Conservation (phyloP, 305 asterid species). For the Fraxinus paxiana region DNA sequence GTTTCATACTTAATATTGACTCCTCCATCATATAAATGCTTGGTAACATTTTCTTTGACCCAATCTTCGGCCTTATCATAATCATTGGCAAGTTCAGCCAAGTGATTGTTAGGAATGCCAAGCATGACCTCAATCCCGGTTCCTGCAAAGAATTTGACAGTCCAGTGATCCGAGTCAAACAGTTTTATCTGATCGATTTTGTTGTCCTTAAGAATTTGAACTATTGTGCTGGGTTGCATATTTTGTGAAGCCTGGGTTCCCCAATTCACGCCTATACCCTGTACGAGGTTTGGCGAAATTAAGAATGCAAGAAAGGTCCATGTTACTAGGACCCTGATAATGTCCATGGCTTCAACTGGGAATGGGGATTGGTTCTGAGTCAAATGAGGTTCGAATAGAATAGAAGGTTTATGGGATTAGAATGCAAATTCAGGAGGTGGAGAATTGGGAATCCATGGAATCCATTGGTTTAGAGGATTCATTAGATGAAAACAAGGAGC, state of each 20-base stretch:
- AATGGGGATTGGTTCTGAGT: neutral
- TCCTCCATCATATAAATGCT: constrained; percentile 50
- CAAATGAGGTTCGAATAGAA: neutral
- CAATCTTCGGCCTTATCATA: constrained; percentile 50
- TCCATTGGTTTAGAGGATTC: neutral
- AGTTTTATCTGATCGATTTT: constrained; percentile 53
- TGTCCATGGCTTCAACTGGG: neutral
- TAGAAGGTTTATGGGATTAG: neutral
- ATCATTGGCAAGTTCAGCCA: constrained; percentile 33
- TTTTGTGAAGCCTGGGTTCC: constrained; percentile 70
- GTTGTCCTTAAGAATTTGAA: constrained; percentile 70
- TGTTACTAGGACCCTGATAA: constrained; percentile 22
- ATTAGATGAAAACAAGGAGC: neutral
- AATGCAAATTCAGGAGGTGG: neutral
- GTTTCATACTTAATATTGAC: constrained; percentile 53
- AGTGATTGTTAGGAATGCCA: constrained; percentile 65
- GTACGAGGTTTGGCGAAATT: constrained; percentile 8
- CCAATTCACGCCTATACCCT: constrained; percentile 77
- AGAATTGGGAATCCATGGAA: neutral
- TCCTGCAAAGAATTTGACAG: constrained; percentile 51
- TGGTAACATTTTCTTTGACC: constrained; percentile 55
- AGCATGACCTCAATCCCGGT: constrained; percentile 77
- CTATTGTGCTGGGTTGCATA: constrained; percentile 39
- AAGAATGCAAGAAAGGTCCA: constrained; percentile 27
- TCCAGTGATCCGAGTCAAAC: constrained; percentile 71